Evolutionary conservation across 768 basidiomycete species (phyloP).

Genomic region (Suillus discolor): DNA sequence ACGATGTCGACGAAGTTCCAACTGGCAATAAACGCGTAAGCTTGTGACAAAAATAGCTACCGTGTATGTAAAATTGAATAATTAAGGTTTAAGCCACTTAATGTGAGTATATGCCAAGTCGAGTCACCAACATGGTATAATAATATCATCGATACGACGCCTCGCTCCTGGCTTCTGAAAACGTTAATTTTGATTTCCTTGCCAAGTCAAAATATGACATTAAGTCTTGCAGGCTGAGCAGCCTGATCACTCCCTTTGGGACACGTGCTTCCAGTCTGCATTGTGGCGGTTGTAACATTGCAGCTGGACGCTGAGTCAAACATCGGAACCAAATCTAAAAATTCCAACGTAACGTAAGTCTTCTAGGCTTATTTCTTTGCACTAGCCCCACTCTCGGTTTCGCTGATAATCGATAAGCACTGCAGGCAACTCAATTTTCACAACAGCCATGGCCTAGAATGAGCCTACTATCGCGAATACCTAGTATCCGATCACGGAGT

Average conservation of each 20-base stretch:
- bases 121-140: neutral
- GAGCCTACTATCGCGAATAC: neutral
- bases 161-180: neutral
- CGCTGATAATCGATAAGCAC: neutral
- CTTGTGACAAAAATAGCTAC: too few relatives aligned
- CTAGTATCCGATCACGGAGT: neutral
- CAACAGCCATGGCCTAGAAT: constrained; percentile 2
- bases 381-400: neutral
- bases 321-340: neutral
- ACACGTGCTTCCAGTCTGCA: too few relatives aligned
- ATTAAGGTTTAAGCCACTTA: too few relatives aligned
- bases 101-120: too few relatives aligned
- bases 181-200: neutral
- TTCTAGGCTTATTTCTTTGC: neutral
- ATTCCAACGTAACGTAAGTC: neutral
- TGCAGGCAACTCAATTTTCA: neutral
- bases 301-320: neutral
- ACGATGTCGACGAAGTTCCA: too few relatives aligned
- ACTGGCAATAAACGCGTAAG: too few relatives aligned
- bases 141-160: neutral
- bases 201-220: neutral
- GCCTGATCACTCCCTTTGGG: neutral
- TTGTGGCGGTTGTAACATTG: too few relatives aligned
- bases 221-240: neutral
- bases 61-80: too few relatives aligned